Percentiles rank a stretch among this genome's conserved stretches.
These are phyloP conservation scores for Parascedosporium putredinis DNA, from an alignment of 2,329 filamentous ascomycete species.

Conservation along the genomic window DNA sequence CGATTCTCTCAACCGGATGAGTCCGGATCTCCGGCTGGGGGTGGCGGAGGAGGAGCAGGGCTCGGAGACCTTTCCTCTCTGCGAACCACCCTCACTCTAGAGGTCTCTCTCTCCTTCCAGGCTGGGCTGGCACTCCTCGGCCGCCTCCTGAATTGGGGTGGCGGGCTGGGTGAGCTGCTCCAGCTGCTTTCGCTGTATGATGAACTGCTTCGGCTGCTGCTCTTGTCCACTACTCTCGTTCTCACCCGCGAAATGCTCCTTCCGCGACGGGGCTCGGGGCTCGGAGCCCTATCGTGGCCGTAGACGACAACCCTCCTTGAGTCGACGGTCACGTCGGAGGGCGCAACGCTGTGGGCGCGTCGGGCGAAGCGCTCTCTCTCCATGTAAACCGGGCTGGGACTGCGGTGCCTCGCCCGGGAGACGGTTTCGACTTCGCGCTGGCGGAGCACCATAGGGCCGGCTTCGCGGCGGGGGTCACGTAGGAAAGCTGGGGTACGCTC, in stretches of 20 bases:
- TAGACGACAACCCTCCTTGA: slow-evolving; percentile 19
- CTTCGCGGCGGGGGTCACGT: slow-evolving; percentile 37
- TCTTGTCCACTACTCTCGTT: slow-evolving; percentile 28
- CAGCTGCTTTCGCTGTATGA: slow-evolving; percentile 10
- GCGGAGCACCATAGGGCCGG: slow-evolving; percentile 43
- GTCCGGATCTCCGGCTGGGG: slow-evolving; percentile 56
- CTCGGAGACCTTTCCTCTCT: slow-evolving; percentile 29
- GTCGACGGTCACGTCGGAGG: slow-evolving; percentile 17
- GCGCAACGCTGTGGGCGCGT: slow-evolving; percentile 31
- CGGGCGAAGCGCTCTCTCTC: slow-evolving; percentile 24
- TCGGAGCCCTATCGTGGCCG: slow-evolving; percentile 18
- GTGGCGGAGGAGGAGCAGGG: slow-evolving; percentile 37
- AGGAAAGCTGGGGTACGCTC: slow-evolving; percentile 32
- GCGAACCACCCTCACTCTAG: slow-evolving; percentile 39
- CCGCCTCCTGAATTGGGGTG: slow-evolving; percentile 18
- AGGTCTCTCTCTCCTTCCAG: slow-evolving; percentile 30
- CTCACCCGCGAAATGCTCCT: slow-evolving; percentile 16
- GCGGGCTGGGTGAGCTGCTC: slow-evolving; percentile 14
- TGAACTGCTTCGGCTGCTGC: slow-evolving; percentile 28
- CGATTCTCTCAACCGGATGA: slow-evolving; percentile 57
- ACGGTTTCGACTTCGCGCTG: slow-evolving; percentile 44
- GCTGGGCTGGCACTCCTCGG: slow-evolving; percentile 2
- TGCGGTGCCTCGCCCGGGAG: slow-evolving; percentile 32
- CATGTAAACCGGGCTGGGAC: slow-evolving; percentile 26
- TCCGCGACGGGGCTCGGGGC: neutral